phyloP scores from a whole-genome alignment of 139 green algal genomes.

The Microglena sp. region DNA sequence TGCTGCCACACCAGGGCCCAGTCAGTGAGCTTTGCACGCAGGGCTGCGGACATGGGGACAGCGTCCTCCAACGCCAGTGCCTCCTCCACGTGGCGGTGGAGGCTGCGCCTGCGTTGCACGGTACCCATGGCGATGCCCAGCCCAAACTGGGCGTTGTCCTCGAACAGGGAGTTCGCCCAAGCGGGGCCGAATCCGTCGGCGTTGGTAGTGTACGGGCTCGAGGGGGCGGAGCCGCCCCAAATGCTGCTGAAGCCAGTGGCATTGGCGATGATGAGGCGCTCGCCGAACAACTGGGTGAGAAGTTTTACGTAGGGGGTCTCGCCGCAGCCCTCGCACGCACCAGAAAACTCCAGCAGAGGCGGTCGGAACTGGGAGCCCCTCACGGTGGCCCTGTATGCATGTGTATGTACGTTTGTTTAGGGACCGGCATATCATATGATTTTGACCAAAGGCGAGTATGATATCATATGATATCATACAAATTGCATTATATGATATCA shows the following conservation, averaged over 20 bases:
- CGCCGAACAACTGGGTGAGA: slow-evolving; percentile 42
- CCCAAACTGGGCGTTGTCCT: slow-evolving; percentile 44
- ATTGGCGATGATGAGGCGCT: slow-evolving; percentile 47
- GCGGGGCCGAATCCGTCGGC: slow-evolving; percentile 35
- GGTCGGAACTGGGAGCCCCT: slow-evolving; percentile 40
- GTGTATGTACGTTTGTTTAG: too few relatives aligned
- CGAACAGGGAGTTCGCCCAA: slow-evolving; percentile 55
- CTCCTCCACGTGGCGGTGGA: slow-evolving; percentile 9
- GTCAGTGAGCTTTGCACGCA: neutral
- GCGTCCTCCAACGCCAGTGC: slow-evolving; percentile 4
- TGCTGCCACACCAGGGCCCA: slow-evolving; percentile 5
- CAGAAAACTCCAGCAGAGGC: slow-evolving; percentile 48
- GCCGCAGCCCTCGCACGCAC: slow-evolving; percentile 44
- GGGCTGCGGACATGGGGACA: neutral
- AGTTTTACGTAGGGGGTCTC: slow-evolving; percentile 43
- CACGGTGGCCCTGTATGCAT: slow-evolving; percentile 32
- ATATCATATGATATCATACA: too few relatives aligned
- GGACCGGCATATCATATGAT: too few relatives aligned
- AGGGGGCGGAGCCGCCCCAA: slow-evolving; percentile 42
- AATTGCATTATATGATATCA: too few relatives aligned
- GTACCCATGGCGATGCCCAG: slow-evolving; percentile 42
- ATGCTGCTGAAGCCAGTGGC: slow-evolving; percentile 48
- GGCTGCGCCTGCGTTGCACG: slow-evolving; percentile 30
- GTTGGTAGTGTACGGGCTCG: slow-evolving; percentile 49
- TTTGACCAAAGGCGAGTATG: too few relatives aligned